Conservation (phyloP, 305 asterid species). For the Solanum hybrid region DNA sequence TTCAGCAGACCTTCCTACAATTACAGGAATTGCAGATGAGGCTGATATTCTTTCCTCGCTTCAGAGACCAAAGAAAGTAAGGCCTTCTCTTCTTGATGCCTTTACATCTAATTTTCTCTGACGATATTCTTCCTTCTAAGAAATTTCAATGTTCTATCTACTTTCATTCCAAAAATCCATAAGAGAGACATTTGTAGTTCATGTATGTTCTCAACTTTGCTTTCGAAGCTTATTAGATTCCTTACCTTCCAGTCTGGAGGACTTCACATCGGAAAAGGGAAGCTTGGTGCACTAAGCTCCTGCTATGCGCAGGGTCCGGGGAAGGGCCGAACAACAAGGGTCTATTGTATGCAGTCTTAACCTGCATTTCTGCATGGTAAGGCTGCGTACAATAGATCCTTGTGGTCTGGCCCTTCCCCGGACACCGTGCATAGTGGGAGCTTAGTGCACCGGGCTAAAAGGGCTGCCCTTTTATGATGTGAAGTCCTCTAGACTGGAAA, state of each 20-base stretch:
- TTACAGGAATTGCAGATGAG: constrained; percentile 88
- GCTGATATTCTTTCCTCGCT: constrained; percentile 97
- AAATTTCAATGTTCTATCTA: neutral
- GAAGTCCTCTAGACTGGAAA: neutral
- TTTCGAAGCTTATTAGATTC: neutral
- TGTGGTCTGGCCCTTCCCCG: neutral
- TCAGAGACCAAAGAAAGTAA: constrained; percentile 94
- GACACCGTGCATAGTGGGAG: neutral
- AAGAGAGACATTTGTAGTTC: neutral
- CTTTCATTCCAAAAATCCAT: neutral
- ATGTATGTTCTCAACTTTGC: neutral
- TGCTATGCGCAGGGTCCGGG: neutral
- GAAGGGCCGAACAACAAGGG: neutral
- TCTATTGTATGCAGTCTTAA: neutral
- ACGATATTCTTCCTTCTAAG: neutral
- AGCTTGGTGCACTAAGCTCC: neutral
- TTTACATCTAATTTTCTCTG: neutral
- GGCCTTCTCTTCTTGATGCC: constrained; percentile 14
- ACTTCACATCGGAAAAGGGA: neutral
- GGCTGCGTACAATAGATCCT: neutral
- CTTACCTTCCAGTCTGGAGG: neutral
- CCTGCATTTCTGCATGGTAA: neutral
- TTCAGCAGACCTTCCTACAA: constrained; percentile 65
- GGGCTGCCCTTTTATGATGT: neutral
- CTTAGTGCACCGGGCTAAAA: neutral